Conservation (phyloP, 23 red algal genomes). For the Porphyridium purpureum region DNA sequence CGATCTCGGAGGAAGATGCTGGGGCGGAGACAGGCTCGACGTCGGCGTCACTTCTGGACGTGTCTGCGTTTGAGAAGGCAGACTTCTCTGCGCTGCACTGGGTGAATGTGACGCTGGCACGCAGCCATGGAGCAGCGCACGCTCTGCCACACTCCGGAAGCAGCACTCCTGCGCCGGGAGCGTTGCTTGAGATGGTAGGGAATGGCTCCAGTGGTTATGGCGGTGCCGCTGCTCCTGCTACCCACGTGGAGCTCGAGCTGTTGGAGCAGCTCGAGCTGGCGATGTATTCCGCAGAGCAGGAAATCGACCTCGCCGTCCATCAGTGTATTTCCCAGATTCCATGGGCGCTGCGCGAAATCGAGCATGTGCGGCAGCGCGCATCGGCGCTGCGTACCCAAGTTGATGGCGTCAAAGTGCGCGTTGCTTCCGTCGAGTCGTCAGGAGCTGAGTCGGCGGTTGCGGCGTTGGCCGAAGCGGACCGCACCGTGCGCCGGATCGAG, state of each 20-base stretch:
- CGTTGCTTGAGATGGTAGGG: no score
- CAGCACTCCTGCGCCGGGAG: neutral
- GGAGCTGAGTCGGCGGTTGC: constrained; percentile 28
- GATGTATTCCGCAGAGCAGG: constrained; percentile 10
- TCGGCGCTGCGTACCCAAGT: constrained; percentile 22
- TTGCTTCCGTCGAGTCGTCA: constrained; percentile 48
- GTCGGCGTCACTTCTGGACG: neutral
- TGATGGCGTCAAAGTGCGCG: constrained; percentile 35
- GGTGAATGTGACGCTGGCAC: constrained; percentile 22
- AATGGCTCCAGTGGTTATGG: no score
- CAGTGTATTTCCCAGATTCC: constrained; percentile 26
- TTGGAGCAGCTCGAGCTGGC: constrained; percentile 8
- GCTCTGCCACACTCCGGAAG: neutral
- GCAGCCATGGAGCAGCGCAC: neutral
- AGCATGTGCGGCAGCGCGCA: constrained; percentile 36
- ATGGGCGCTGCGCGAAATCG: constrained; percentile 36
- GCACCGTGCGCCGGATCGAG: constrained; percentile 39
- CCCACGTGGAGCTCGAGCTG: no score
- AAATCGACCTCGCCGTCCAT: constrained; percentile 25
- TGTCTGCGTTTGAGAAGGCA: neutral
- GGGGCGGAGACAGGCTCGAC: no score
- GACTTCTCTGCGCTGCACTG: constrained; percentile 22
- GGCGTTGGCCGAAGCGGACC: constrained; percentile 49
- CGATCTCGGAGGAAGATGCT: no score
- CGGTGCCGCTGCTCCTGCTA: no score